Conservation (phyloP, 805 yeast genomes). For the Yarrowia porcina region DNA sequence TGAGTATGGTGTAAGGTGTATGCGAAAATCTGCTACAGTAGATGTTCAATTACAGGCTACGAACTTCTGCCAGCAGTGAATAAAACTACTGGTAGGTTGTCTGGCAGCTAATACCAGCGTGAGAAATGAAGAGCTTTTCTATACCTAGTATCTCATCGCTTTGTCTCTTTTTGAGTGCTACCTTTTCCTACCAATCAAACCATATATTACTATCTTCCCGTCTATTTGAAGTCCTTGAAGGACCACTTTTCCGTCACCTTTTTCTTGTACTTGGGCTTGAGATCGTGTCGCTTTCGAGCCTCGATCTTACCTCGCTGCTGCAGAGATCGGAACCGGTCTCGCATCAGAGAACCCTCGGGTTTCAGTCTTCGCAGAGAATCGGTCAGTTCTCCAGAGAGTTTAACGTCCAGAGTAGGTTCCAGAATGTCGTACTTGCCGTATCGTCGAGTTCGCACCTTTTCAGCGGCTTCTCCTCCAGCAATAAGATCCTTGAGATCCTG, state of each 20-base stretch:
- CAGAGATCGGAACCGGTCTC: conserved; percentile 74
- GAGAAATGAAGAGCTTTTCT: too few species aligned
- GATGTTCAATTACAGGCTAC: too few species aligned
- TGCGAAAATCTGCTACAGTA: too few species aligned
- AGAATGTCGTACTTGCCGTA: conserved; percentile 49
- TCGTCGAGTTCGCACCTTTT: conserved; percentile 39
- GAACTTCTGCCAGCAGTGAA: too few species aligned
- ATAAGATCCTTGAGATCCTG: conserved; percentile 27
- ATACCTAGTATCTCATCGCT: too few species aligned
- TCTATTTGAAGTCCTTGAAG: conserved; percentile 66
- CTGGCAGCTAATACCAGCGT: too few species aligned
- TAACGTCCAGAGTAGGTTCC: conserved; percentile 60
- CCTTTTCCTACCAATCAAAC: too few species aligned
- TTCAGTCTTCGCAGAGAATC: conserved; percentile 78
- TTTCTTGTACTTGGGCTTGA: conserved; percentile 63
- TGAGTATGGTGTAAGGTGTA: too few species aligned
- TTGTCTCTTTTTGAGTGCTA: too few species aligned
- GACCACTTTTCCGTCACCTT: conserved; percentile 91
- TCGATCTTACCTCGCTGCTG: conserved; percentile 88
- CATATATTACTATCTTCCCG: neutral
- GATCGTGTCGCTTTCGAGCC: conserved; percentile 67
- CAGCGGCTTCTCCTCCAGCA: conserved; percentile 31
- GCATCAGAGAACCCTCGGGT: conserved; percentile 85
- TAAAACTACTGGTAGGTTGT: too few species aligned
- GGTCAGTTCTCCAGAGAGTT: conserved; percentile 81